Base-by-base conservation (phyloP, 73 alveolate species). In the Strombidium stylifer region DNA sequence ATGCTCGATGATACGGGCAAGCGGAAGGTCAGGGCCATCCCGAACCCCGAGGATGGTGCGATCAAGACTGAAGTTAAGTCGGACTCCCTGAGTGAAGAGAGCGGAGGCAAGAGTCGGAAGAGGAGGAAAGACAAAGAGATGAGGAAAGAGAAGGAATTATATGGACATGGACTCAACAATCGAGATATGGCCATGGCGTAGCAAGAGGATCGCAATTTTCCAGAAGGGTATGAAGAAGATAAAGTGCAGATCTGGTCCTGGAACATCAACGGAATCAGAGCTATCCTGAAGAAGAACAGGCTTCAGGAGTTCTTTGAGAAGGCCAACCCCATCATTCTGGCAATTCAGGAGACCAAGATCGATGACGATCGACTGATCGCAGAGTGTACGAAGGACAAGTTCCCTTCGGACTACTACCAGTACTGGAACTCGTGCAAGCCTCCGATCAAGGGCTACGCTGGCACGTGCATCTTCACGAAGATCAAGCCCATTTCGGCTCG, bases 251-350 rank as follows among this genome's bases (percentile, higher is more conserved):
- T 84, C 24, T 66, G 73, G 61, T 84, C 94, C 32, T 93, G 98
- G 97, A 93, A 93, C 60, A 76, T 93, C 0, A 93, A 93, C 57
- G 98, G 98, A 7, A 41, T 93, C 15, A 57, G 97, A 48, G 95
- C 98, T 3, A 62, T 81, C n/a, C 47, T 86, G 23, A 89, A 85
- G 74, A 88, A 73, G 40, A 85, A 57, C 20, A 57, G 78, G 21
- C 42, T 91, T 27, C 72, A 61, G 50, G 61, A 61, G 31, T 92
- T 92, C 57, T 67, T 89, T 30, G 75, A 74, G 16, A 72, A 35
- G 31, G 85, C 66, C 11, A 46, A 88, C 40, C 96, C 95, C 0
- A 88, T 72, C 47, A 49, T 94, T 14, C 84, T 94, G 2, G 89
- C 96, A 31, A 69, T 94, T 18, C 73, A 94, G 44, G 99, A 94